Percentiles rank a stretch among this genome's conserved stretches.
phyloP scores from a whole-genome alignment of 2,329 filamentous ascomycete genomes.

The Ilyonectria mors-panacis region DNA sequence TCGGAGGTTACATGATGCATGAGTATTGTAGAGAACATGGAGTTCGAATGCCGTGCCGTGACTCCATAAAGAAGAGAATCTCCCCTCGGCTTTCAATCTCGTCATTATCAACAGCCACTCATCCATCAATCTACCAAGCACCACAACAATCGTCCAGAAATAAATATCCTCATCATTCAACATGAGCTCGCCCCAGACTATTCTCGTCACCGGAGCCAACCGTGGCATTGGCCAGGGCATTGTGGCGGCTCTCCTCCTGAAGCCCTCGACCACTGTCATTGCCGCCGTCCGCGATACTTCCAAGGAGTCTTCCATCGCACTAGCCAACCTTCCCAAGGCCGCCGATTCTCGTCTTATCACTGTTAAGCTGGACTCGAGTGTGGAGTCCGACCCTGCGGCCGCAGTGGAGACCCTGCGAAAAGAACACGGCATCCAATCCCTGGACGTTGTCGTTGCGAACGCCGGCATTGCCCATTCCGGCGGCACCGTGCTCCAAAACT shows the following conservation, averaged over 20 bases:
- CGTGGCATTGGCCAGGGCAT: slow-evolving; percentile 59
- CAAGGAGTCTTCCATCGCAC: slow-evolving; percentile 1
- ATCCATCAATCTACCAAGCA: neutral
- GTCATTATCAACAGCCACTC: neutral
- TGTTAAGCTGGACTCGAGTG: slow-evolving; percentile 13
- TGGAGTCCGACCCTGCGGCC: neutral
- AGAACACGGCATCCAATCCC: slow-evolving; percentile 1
- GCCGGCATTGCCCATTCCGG: slow-evolving; percentile 7
- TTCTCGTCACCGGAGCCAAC: slow-evolving; percentile 58
- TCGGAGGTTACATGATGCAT: neutral
- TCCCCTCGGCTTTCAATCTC: no score
- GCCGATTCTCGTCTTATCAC: slow-evolving; percentile 7
- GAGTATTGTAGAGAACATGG: neutral
- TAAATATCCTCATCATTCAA: neutral
- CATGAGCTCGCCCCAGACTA: slow-evolving; percentile 2
- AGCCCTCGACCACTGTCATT: slow-evolving; percentile 57
- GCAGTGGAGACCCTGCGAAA: neutral
- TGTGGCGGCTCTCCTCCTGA: slow-evolving; percentile 56
- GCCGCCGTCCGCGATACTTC: slow-evolving; percentile 15
- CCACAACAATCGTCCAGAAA: neutral
- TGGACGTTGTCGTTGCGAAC: slow-evolving; percentile 25
- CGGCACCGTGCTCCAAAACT: neutral
- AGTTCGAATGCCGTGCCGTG: neutral
- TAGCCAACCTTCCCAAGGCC: slow-evolving; percentile 7
- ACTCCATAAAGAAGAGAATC: neutral